Evolutionary conservation across 306 rosid genomes (phyloP), one percentile per base, ranked within the genome.

Genomic region (Rubus idaeus): DNA sequence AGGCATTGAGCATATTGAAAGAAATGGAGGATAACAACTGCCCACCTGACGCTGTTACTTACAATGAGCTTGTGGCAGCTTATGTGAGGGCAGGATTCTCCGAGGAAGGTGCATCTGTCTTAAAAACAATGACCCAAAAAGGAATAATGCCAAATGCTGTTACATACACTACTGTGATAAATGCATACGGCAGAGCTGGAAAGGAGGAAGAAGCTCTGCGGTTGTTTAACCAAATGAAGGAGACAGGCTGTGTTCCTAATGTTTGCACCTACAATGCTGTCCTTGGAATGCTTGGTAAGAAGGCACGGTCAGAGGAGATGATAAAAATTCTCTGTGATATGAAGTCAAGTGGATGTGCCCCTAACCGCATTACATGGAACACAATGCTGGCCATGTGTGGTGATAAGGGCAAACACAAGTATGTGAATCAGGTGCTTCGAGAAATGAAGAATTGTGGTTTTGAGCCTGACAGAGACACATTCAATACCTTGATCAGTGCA

Each of bases 401-500:
- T 49, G 92, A 87, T 75, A 88, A 86, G 84, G 98, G 96, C 70
- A 92, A 85, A 81, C 92, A 84, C 87, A 76, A 74, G 73, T 84
- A 83, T 84, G 91, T 96, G 81, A 87, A 77, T 53, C 90, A 37
- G 78, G 93, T 96, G 55, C 84, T 91, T 37, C 82, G 86, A 82
- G 97, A 92, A 86, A 96, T 96, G 99, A 90, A 87, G 85, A 90
- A 81, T 64, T 89, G 93, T 74, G 99, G 99, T 41, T 96, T 95
- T 80, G 96, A 91, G 86, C 99, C 98, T 2, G 98, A 93, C 73
- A 88, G 96, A 80, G 97, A 96, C 86, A 96, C 99, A 8, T 96
- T 90, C 83, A 92, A 96, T 74, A 89, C 99, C 57, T 83, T 96
- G 84, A 96, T 96, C 68, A 90, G 97, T 44, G 91, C 97, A 18